Evolutionary conservation across 768 basidiomycete genomes (phyloP).

Genomic region (Termitomyces sp.): DNA sequence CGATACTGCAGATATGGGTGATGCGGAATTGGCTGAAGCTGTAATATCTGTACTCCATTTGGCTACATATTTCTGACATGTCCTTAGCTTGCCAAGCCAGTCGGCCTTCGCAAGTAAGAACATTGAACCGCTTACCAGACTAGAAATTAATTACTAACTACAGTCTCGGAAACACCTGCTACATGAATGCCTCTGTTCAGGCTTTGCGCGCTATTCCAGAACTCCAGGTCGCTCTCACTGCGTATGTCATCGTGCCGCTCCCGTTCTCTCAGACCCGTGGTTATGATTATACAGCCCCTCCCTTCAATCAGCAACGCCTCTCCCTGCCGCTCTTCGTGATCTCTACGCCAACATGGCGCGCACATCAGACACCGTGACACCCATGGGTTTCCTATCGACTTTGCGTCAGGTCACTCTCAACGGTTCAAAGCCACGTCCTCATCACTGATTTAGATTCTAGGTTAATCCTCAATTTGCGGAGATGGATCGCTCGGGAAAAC

Average conservation of each 20-base stretch:
- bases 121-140: neutral
- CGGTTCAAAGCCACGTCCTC: neutral
- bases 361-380: conserved; percentile 74
- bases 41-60: conserved; percentile 35
- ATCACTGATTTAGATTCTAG: conserved; percentile 13
- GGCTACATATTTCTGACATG: conserved; percentile 4
- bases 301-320: conserved; percentile 33
- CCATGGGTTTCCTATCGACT: conserved; percentile 58
- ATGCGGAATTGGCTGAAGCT: conserved; percentile 71
- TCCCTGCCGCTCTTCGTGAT: conserved; percentile 53
- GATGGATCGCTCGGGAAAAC: conserved; percentile 36
- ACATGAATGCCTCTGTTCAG: conserved; percentile 96
- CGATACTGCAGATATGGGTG: conserved; percentile 68
- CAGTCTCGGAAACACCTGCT: conserved; percentile 91
- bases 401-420: conserved; percentile 46
- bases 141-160: neutral
- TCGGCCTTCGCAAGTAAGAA: conserved; percentile 71
- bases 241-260: conserved; percentile 31
- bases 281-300: conserved; percentile 22
- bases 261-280: neutral
- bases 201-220: conserved; percentile 92
- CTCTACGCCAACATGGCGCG: conserved; percentile 69
- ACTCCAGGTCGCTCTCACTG: conserved; percentile 64
- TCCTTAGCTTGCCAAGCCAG: conserved; percentile 67
- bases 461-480: conserved; percentile 92